Conservation (phyloP, 495 filamentous ascomycete genomes). For the Lophiostoma macrostomum region DNA sequence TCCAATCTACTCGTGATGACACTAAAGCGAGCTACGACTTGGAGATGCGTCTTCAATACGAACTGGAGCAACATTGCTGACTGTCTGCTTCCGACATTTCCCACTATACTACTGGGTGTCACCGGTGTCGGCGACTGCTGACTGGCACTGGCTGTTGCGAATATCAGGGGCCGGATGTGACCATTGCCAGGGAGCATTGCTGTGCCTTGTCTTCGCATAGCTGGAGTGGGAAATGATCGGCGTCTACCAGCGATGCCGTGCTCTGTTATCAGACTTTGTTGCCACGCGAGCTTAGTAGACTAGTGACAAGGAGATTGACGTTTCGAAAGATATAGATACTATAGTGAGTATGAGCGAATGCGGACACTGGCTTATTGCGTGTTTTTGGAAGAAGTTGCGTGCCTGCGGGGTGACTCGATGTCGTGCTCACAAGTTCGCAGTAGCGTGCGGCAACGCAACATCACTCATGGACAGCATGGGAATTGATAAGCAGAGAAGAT, state of each 20-base stretch:
- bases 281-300: background rate
- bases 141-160: no score
- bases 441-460: background rate
- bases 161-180: no score
- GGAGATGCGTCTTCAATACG: background rate
- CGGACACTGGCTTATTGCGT: no score
- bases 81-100: background rate
- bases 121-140: background rate
- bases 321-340: background rate
- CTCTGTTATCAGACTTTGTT: no score
- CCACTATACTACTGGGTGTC: background rate
- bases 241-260: no score
- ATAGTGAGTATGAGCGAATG: background rate
- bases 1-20: background rate
- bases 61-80: background rate
- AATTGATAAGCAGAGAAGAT: background rate
- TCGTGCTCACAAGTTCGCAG: conserved; percentile 5
- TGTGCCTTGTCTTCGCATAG: no score
- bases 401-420: conserved; percentile 24
- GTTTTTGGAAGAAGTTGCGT: conserved; percentile 18
- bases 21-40: conserved; percentile 2
- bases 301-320: background rate
- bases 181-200: no score
- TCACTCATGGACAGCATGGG: background rate
- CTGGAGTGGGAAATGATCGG: no score